Conservation (phyloP, 495 filamentous ascomycete genomes). For the Tricharina praecox region DNA sequence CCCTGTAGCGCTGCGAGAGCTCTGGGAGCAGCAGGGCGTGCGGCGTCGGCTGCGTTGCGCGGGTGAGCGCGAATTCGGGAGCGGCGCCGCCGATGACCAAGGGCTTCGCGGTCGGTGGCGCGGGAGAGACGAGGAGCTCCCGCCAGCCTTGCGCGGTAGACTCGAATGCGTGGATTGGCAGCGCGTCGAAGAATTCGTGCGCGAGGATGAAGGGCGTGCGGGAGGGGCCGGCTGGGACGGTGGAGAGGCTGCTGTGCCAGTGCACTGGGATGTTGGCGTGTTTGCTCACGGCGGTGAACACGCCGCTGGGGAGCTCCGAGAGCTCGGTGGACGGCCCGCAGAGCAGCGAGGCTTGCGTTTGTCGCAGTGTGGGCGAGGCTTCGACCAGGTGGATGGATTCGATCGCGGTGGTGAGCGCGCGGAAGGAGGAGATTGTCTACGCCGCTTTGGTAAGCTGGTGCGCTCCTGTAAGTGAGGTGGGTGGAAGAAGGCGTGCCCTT, state of each 20-base stretch:
- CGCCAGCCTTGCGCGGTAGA: conserved; percentile 35
- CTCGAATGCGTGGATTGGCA: conserved; percentile 92
- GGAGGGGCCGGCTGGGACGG: conserved; percentile 43
- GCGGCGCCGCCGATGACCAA: conserved; percentile 35
- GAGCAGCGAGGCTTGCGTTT: conserved; percentile 63
- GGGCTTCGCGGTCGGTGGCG: conserved; percentile 24
- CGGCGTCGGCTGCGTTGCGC: conserved; percentile 54
- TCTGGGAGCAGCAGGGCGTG: conserved; percentile 72
- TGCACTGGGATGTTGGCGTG: conserved; percentile 40
- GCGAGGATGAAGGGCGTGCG: conserved; percentile 92
- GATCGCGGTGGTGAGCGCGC: conserved; percentile 54
- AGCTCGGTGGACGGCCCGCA: conserved; percentile 48
- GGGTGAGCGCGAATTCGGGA: conserved; percentile 56
- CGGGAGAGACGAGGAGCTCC: conserved; percentile 31
- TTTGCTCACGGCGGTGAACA: background rate
- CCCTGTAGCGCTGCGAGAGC: conserved; percentile 62
- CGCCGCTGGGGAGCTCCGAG: background rate
- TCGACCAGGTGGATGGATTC: conserved; percentile 83
- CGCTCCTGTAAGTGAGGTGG: background rate
- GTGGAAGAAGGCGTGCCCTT: background rate
- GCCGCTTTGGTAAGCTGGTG: background rate
- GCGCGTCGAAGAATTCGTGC: conserved; percentile 98
- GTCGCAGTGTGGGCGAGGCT: conserved; percentile 57
- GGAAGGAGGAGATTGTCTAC: conserved; percentile 72
- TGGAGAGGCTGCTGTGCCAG: conserved; percentile 83